A percentile compares a stretch with the other conserved stretches of the same genome.
phyloP scores from a whole-genome alignment of 2,329 filamentous ascomycete genomes.

The Microdochium trichocladiopsis region DNA sequence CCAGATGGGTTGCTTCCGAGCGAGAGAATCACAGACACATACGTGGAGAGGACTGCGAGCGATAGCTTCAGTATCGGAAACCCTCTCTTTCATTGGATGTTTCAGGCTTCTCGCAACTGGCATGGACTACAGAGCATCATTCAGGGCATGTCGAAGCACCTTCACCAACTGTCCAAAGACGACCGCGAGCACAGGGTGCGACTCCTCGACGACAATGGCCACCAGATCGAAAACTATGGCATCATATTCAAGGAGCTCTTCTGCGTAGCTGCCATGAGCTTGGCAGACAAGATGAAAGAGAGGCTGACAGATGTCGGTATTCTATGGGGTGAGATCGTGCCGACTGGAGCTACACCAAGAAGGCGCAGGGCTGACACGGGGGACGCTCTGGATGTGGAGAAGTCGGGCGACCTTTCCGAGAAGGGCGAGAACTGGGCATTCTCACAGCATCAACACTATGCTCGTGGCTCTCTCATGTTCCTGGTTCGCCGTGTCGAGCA shows the following conservation, averaged over 20 bases:
- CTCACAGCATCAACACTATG: conserved; percentile 33
- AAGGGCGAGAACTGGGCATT: conserved; percentile 24
- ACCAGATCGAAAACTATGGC: conserved; percentile 63
- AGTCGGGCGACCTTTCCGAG: conserved; percentile 28
- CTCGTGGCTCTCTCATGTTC: conserved; percentile 74
- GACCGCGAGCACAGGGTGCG: conserved; percentile 30
- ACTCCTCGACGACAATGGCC: conserved; percentile 45
- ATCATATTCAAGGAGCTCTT: conserved; percentile 76
- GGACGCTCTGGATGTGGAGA: conserved; percentile 3
- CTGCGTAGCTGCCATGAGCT: conserved; percentile 68
- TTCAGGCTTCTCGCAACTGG: conserved; percentile 76
- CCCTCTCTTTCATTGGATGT: conserved; percentile 82
- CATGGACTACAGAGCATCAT: conserved; percentile 58
- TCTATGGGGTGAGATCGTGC: conserved; percentile 69
- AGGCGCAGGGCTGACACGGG: conserved; percentile 8
- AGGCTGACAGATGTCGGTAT: conserved; percentile 58
- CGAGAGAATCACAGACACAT: conserved; percentile 72
- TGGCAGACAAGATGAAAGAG: conserved; percentile 61
- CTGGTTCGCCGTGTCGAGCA: conserved; percentile 58
- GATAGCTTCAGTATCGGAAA: conserved; percentile 73
- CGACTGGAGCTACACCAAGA: conserved; percentile 43
- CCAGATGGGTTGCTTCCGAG: conserved; percentile 63
- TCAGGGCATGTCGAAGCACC: conserved; percentile 63
- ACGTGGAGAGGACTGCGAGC: conserved; percentile 61
- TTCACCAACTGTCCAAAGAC: conserved; percentile 42